Percentiles rank a stretch among this genome's conserved stretches.
phyloP scores from a whole-genome alignment of 1,284 basidiomycete species.

The Phlebopus sp. region DNA sequence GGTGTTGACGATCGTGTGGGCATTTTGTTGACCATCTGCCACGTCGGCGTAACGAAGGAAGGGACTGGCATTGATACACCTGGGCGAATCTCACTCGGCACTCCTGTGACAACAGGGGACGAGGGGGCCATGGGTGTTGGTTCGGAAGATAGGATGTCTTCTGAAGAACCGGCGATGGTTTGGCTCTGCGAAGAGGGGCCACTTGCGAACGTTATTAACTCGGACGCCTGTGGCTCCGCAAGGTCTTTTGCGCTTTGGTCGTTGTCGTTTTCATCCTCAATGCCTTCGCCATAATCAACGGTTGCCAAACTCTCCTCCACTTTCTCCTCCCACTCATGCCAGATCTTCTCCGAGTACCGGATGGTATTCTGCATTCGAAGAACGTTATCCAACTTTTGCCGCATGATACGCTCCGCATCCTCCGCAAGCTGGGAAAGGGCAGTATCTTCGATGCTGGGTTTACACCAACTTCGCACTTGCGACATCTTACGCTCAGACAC shows the following conservation, averaged over 20 bases:
- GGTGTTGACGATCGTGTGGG: conserved; percentile 80
- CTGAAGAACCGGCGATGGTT: conserved; percentile 20
- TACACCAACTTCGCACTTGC: conserved; percentile 80
- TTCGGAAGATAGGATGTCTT: conserved; percentile 46
- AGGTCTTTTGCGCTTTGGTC: conserved; percentile 41
- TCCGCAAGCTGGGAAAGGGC: conserved; percentile 80
- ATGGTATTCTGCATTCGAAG: conserved; percentile 98
- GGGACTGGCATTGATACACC: conserved; percentile 24
- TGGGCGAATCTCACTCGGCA: conserved; percentile 27
- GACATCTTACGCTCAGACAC: conserved; percentile 82
- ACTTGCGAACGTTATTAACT: conserved; percentile 5
- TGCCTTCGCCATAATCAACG: conserved; percentile 46
- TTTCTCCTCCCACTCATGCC: conserved; percentile 95
- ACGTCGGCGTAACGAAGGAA: conserved; percentile 32
- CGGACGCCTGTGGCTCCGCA: conserved; percentile 14
- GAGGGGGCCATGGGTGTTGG: conserved; percentile 68
- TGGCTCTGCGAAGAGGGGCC: conserved; percentile 44
- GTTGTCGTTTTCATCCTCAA: conserved; percentile 33
- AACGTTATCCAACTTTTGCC: conserved; percentile 92
- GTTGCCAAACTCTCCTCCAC: conserved; percentile 69
- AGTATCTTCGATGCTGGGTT: conserved; percentile 81
- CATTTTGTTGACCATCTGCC: conserved; percentile 49
- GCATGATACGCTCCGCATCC: conserved; percentile 86
- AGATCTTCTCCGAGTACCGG: conserved; percentile 94
- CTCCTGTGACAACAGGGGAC: conserved; percentile 49